Evolutionary conservation across 1,284 basidiomycete species (phyloP).

Genomic region (Peniophora sp.): DNA sequence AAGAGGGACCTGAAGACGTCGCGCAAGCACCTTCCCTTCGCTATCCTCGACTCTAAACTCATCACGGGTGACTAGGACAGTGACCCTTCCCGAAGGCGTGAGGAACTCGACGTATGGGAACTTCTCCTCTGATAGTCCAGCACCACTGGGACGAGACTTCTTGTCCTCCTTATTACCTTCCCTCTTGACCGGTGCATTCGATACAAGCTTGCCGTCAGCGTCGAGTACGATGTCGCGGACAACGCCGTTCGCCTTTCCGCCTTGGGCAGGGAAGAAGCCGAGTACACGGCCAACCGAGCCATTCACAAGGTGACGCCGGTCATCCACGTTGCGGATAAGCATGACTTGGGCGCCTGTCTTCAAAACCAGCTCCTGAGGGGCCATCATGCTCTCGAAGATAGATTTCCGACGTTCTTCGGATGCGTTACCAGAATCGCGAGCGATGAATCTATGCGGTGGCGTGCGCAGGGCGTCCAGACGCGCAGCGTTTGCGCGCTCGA

Average conservation of each 20-base stretch:
- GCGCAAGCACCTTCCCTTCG: conserved; percentile 27
- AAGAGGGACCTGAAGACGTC: conserved; percentile 64
- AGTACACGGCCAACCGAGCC: conserved; percentile 64
- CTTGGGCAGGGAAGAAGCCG: conserved; percentile 31
- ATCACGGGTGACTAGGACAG: conserved; percentile 41
- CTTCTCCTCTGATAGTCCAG: conserved; percentile 26
- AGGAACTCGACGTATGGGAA: conserved; percentile 77
- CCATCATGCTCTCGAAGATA: conserved; percentile 71
- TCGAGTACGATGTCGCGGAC: conserved; percentile 23
- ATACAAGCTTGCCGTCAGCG: conserved; percentile 26
- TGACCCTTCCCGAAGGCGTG: conserved; percentile 52
- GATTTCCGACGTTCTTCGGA: conserved; percentile 44
- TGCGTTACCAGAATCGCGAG: conserved; percentile 14
- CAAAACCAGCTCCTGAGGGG: conserved; percentile 49
- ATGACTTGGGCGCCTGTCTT: conserved; percentile 51
- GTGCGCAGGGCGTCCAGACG: conserved; percentile 22
- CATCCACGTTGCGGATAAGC: conserved; percentile 77
- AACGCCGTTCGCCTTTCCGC: conserved; percentile 18
- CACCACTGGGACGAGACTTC: conserved; percentile 11
- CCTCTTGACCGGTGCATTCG: conserved; percentile 18
- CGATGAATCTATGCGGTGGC: conserved; percentile 7
- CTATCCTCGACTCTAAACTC: conserved; percentile 39
- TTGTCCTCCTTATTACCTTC: conserved; percentile 17
- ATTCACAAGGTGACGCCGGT: conserved; percentile 55
- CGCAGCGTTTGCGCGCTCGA: conserved; percentile 47